Base-by-base conservation (phyloP, 495 filamentous ascomycete species). In the Friedmanniomyces simplex region DNA sequence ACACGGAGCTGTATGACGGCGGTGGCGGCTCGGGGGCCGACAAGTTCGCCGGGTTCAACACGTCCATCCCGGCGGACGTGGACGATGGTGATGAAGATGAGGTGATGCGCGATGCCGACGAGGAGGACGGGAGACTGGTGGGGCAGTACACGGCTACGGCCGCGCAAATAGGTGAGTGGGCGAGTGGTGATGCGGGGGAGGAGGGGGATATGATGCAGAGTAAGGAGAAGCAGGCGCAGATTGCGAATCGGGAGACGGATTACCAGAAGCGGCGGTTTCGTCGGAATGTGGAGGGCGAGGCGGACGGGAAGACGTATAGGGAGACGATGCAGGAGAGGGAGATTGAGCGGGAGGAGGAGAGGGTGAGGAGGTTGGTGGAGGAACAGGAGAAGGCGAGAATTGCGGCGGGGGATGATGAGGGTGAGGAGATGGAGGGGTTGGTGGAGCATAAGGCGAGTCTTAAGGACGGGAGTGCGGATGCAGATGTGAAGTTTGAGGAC, bases 101-200 rank as follows among this genome's bases (percentile, higher is more conserved):
- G 59, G 90, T 91, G 64, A 86, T 89, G 62, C 87, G 87, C 73
- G 77, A 79, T 47, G 88, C 89, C 61, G 89, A 89, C 36, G 84
- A 88, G 73, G 82, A 73, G 61, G 83, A 87, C 66, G 83, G 77
- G 53, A 81, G 86, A 63, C 75, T 99, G 57, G 89, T 97, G 28
- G 94, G 91, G 57, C 94, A 99, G 72, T 99, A 97, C 72, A 99
- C 94, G 13, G 94, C 94, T 20, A 89, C 90, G 16, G 82, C 80
- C 63, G 81, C 83, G 52, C 88, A 96, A 74, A 87, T 97, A 69
- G 88, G 95, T 69, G 94, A 99, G 76, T 91, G 96, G 73, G 88
- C 91, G 10, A 82, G 76, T 45, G 89, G 89, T 49, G 81, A 79
- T 58, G 87, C 87, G 42, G 88, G 89, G 22, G 91, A 96, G 22